Evolutionary conservation across 257 asterid species (phyloP), one percentile per base, ranked within the genome.

Genomic region (Salvia hispanica): DNA sequence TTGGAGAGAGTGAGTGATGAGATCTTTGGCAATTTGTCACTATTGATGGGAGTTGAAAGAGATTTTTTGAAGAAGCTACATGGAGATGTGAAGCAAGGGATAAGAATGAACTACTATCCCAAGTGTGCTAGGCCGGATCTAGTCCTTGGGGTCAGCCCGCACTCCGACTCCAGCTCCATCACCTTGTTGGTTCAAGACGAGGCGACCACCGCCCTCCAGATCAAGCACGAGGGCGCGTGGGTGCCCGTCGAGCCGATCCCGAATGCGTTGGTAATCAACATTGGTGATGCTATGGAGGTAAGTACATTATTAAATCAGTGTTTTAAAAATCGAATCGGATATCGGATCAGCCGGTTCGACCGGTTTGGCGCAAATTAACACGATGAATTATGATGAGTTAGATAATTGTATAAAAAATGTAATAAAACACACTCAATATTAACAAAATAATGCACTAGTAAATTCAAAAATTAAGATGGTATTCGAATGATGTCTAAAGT

Each of bases 141-240:
- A 61, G 85, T 83, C 61, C 76, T 80, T 10, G 88, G 83, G 21
- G 76, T 83, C 37, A 80, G 85, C 60, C 88, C 84, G 11, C 85
- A 77, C 63, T 76, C 83, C 12, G 81, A 83, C 52, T 2, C 48
- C 59, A 66, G 64, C 75, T 74, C 85, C 61, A 75, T 79, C 14
- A 82, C 80, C 28, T 7, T 82, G 50, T 73, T 79, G 14, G 9
- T 67, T 10, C 85, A 82, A 67, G 85, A 83, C 14, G 83, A 75
- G 4, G 78, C 64, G 5, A 6, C 72, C 33, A 53, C 76, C 0
- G 83, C 75, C 46, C 72, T 83, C 25, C 80, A 80, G 12, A 73
- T 83, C n/a, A 65, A 55, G 71, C 81, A 83, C 52, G 51, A 77
- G n/a, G 75, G 76, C 14, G n/a, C 53, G 13, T 83, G 85, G 88